phyloP scores from a whole-genome alignment of 176 grass and related monocot species.

The Cymbopogon citratus region DNA sequence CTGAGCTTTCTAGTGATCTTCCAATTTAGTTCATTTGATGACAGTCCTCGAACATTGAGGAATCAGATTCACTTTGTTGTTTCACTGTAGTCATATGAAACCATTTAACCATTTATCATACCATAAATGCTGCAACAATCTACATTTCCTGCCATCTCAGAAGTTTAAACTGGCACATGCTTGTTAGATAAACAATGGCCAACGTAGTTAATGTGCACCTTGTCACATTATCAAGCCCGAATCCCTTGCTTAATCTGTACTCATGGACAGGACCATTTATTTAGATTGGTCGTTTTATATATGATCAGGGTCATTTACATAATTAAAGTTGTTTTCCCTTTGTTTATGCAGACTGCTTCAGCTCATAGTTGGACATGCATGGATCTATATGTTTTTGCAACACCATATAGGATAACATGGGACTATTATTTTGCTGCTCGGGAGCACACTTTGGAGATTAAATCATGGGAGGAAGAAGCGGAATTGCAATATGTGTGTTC shows the following conservation, averaged over 20 bases:
- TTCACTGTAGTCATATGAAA: neutral
- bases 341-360: slow-evolving; percentile 43
- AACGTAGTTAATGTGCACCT: neutral
- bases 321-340: neutral
- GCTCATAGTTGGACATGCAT: slow-evolving; percentile 87
- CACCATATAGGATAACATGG: slow-evolving; percentile 83
- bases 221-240: neutral
- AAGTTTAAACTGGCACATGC: neutral
- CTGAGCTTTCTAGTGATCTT: neutral
- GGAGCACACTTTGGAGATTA: slow-evolving; percentile 63
- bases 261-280: neutral
- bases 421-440: slow-evolving; percentile 71
- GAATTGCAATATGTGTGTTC: slow-evolving; percentile 73
- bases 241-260: neutral
- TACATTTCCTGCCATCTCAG: neutral
- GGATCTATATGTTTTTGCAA: slow-evolving; percentile 89
- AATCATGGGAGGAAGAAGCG: slow-evolving; percentile 76
- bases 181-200: neutral
- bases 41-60: neutral
- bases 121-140: neutral
- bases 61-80: neutral
- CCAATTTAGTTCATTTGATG: neutral
- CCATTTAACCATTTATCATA: neutral
- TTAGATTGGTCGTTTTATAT: neutral
- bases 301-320: neutral